Evolutionary conservation across 2,329 filamentous ascomycete species (phyloP).

Genomic region (Pyrenophora seminiperda): DNA sequence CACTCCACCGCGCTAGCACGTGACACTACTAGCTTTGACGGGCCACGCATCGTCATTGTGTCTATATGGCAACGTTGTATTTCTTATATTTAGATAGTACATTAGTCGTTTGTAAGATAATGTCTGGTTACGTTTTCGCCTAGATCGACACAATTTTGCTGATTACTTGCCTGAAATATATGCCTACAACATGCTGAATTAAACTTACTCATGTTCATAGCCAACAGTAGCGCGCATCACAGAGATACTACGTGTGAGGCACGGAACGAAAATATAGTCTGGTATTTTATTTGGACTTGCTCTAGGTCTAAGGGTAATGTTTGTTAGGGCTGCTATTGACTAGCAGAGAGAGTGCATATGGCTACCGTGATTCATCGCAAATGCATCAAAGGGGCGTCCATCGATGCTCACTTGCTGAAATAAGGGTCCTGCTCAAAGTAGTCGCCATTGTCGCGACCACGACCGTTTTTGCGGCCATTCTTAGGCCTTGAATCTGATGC

Average conservation of each 20-base stretch:
- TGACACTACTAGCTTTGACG: slow-evolving; percentile 6
- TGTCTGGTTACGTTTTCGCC: no score
- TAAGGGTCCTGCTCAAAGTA: slow-evolving; percentile 42
- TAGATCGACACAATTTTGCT: no score
- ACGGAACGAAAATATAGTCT: not conserved
- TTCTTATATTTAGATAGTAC: no score
- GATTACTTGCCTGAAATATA: no score
- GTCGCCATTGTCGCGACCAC: slow-evolving; percentile 23
- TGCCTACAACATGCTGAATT: no score
- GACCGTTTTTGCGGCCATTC: slow-evolving; percentile 29
- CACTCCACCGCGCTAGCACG: slow-evolving; percentile 21
- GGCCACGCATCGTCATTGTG: not conserved
- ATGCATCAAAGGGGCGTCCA: not conserved
- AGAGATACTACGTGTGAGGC: not conserved
- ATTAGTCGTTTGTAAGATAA: no score
- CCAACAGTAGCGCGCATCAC: no score
- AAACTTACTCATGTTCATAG: no score
- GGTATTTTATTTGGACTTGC: slow-evolving; percentile 20
- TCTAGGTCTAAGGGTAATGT: slow-evolving; percentile 29
- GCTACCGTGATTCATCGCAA: not conserved
- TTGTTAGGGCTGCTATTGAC: slow-evolving; percentile 1
- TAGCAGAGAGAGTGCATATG: not conserved
- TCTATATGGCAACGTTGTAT: no score
- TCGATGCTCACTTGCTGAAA: slow-evolving; percentile 28
- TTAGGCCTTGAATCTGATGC: slow-evolving; percentile 27